phyloP scores from a whole-genome alignment of 805 yeast species.

The Teunomyces lycoperdinae region DNA sequence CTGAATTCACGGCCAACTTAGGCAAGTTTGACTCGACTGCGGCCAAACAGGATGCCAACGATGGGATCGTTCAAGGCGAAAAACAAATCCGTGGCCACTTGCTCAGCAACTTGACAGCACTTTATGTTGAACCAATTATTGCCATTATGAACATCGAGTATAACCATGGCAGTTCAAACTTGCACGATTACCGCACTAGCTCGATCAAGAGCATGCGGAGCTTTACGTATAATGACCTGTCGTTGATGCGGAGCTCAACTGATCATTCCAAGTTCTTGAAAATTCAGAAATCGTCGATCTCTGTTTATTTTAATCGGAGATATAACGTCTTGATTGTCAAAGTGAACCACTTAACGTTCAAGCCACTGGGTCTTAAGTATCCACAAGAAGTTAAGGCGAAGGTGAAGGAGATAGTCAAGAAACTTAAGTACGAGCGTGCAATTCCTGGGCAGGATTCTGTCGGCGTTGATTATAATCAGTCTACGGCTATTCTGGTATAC shows the following conservation, averaged over 20 bases:
- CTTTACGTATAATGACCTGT: conserved; percentile 4
- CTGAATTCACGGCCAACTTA: conserved; percentile 14
- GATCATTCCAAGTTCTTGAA: conserved; percentile 5
- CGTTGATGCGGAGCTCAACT: not conserved
- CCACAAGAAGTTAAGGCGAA: conserved; percentile 15
- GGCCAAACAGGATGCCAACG: conserved; percentile 15
- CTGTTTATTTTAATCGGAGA: conserved; percentile 17
- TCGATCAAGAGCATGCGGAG: conserved; percentile 24
- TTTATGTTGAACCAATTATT: conserved; percentile 39
- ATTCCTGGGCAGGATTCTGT: conserved; percentile 6
- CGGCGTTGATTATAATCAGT: conserved; percentile 14
- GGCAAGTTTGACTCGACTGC: conserved; percentile 17
- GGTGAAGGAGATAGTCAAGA: conserved; percentile 15
- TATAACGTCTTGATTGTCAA: conserved; percentile 23
- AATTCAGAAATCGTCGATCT: conserved; percentile 16
- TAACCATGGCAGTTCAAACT: conserved; percentile 29
- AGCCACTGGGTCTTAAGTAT: conserved; percentile 9
- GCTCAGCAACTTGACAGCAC: conserved; percentile 31
- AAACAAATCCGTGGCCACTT: conserved; percentile 34
- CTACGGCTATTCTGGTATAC: conserved; percentile 22
- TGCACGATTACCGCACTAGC: conserved; percentile 19
- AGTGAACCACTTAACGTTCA: conserved; percentile 18
- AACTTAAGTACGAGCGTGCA: conserved; percentile 13
- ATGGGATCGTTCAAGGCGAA: conserved; percentile 19
- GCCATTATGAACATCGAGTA: conserved; percentile 32